Percentiles rank a stretch among this genome's conserved stretches.
Conservation (phyloP, 768 basidiomycete species). For the Tephrocybe rancida region DNA sequence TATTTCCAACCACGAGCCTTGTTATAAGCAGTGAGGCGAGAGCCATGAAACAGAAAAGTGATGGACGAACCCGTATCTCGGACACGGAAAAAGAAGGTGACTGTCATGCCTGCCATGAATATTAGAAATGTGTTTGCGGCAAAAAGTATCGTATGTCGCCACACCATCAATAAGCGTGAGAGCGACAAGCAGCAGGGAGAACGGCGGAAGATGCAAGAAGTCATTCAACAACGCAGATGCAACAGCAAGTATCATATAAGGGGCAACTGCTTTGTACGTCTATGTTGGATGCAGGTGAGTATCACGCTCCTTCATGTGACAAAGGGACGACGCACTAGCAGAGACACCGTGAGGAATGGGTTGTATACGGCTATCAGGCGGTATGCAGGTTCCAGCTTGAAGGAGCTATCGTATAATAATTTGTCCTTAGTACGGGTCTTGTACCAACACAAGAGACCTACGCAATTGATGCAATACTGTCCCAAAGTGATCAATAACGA, state of each 20-base stretch:
- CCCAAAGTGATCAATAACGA: constrained; percentile 1
- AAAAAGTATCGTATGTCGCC: constrained; percentile 15
- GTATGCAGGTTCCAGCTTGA: constrained; percentile 88
- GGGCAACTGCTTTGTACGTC: constrained; percentile 83
- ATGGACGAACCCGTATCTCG: constrained; percentile 64
- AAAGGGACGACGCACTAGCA: constrained; percentile 51
- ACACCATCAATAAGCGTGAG: constrained; percentile 72
- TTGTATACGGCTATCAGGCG: constrained; percentile 84
- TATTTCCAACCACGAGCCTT: constrained; percentile 88
- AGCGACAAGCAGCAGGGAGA: constrained; percentile 79
- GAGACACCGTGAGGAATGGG: constrained; percentile 79
- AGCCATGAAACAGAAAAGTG: neutral
- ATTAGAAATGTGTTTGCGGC: constrained; percentile 7
- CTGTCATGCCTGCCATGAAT: constrained; percentile 66
- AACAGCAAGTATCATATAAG: constrained; percentile 77
- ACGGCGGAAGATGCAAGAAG: constrained; percentile 69
- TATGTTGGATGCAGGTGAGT: constrained; percentile 28
- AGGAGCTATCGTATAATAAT: constrained; percentile 48
- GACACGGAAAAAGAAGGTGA: constrained; percentile 83
- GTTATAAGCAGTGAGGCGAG: constrained; percentile 10
- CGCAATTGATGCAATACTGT: constrained; percentile 83
- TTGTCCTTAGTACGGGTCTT: neutral
- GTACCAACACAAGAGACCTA: constrained; percentile 33
- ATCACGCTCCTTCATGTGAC: neutral
- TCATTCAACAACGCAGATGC: constrained; percentile 71